Evolutionary conservation across 2,329 filamentous ascomycete species (phyloP).

Genomic region (Stagonosporopsis vannaccii): DNA sequence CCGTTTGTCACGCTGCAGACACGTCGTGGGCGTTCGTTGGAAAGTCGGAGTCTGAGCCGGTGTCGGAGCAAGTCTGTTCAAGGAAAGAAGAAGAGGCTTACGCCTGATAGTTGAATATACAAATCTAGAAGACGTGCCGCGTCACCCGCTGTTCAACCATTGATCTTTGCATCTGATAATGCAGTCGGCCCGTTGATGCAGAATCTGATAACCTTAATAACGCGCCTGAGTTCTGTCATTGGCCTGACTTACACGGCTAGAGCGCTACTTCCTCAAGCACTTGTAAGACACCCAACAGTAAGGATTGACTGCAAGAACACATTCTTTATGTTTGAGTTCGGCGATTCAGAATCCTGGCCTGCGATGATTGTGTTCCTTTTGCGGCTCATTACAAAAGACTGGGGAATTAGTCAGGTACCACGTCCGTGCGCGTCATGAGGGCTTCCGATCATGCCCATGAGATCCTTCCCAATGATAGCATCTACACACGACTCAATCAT

Average conservation of each 20-base stretch:
- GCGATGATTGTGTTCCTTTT: neutral
- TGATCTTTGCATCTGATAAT: slow-evolving; percentile 18
- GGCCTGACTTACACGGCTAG: neutral
- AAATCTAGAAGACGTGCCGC: slow-evolving; percentile 7
- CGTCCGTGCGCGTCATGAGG: neutral
- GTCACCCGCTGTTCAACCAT: slow-evolving; percentile 9
- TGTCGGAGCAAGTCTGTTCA: slow-evolving; percentile 10
- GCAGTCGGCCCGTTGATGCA: slow-evolving; percentile 8
- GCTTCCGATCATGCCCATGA: neutral
- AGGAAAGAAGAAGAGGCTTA: neutral
- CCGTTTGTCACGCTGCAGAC: slow-evolving; percentile 13
- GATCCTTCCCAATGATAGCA: slow-evolving; percentile 5
- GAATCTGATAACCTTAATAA: slow-evolving; percentile 19
- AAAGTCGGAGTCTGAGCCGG: slow-evolving; percentile 4
- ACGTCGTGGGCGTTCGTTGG: slow-evolving; percentile 2
- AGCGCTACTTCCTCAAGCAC: neutral
- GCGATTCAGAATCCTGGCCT: neutral
- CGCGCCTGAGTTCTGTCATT: neutral
- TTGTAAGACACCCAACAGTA: neutral
- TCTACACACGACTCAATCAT: neutral
- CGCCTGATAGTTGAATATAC: neutral
- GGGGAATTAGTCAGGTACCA: slow-evolving; percentile 16
- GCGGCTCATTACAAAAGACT: neutral
- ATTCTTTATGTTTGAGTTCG: neutral
- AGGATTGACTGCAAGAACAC: neutral